Conservation (phyloP, 352 stramenopile species). For the Phytophthora citricola region DNA sequence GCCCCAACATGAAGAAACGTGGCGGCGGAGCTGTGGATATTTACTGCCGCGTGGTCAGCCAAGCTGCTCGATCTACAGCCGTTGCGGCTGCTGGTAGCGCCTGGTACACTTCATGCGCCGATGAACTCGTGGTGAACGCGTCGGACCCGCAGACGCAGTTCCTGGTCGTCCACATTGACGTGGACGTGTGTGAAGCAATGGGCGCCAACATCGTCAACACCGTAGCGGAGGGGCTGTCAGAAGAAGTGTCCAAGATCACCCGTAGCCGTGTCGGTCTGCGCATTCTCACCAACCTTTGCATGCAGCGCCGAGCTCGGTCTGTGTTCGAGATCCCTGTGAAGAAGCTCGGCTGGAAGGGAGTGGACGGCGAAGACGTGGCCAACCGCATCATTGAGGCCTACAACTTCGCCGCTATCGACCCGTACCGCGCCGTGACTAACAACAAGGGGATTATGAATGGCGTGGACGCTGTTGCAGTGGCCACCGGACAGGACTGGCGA, state of each 20-base stretch:
- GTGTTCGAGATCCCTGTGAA: constrained; percentile 76
- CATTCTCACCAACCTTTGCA: constrained; percentile 91
- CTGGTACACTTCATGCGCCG: constrained; percentile 70
- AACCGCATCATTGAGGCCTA: constrained; percentile 83
- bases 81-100: constrained; percentile 25
- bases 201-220: constrained; percentile 92
- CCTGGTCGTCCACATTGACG: constrained; percentile 87
- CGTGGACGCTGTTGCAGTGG: constrained; percentile 81
- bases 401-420: constrained; percentile 86
- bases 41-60: constrained; percentile 82
- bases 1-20: constrained; percentile 87
- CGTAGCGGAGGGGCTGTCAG: constrained; percentile 80
- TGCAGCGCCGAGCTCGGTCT: constrained; percentile 75
- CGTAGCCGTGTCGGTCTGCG: constrained; percentile 74
- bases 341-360: constrained; percentile 85
- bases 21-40: constrained; percentile 81
- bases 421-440: constrained; percentile 87
- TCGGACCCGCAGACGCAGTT: constrained; percentile 51
- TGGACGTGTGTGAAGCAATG: constrained; percentile 91
- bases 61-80: constrained; percentile 36
- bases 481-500: constrained; percentile 87
- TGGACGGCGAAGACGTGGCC: constrained; percentile 76
- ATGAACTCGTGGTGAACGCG: constrained; percentile 61
- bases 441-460: constrained; percentile 94
- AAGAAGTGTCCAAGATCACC: constrained; percentile 73